These are phyloP conservation scores for Chrysochromulina tobinii DNA, from an alignment of 78 protist genomes.

Conservation along the genomic window DNA sequence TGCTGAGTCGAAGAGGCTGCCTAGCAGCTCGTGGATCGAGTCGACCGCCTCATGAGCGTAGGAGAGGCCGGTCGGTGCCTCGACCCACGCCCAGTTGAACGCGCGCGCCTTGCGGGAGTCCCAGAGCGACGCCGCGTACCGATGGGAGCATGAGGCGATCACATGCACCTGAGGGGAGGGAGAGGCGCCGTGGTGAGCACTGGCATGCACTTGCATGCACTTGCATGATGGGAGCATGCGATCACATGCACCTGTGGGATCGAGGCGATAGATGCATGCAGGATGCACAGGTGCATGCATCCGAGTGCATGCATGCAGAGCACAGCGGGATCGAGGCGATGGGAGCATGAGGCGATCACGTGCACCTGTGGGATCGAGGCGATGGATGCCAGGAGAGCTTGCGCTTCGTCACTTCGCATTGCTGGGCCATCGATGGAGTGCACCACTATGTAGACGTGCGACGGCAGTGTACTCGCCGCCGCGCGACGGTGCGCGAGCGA, in stretches of 20 bases:
- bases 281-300: too few species aligned
- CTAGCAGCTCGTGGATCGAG: neutral
- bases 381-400: neutral
- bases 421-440: too few species aligned
- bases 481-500: too few species aligned
- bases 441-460: too few species aligned
- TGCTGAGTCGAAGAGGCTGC: neutral
- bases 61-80: neutral
- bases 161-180: neutral
- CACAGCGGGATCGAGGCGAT: neutral
- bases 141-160: neutral
- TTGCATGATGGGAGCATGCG: neutral
- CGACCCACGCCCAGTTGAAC: neutral
- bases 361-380: neutral
- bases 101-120: neutral
- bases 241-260: neutral
- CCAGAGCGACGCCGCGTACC: neutral
- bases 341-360: neutral
- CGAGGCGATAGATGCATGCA: neutral
- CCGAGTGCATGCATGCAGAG: too few species aligned
- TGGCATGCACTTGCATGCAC: too few species aligned
- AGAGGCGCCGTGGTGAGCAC: too few species aligned
- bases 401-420: too few species aligned
- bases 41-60: neutral
- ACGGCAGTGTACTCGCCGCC: too few species aligned